A percentile compares a stretch with the other conserved stretches of the same genome.
Conservation (phyloP, 2,329 filamentous ascomycete species). For the Penicillium sp. region DNA sequence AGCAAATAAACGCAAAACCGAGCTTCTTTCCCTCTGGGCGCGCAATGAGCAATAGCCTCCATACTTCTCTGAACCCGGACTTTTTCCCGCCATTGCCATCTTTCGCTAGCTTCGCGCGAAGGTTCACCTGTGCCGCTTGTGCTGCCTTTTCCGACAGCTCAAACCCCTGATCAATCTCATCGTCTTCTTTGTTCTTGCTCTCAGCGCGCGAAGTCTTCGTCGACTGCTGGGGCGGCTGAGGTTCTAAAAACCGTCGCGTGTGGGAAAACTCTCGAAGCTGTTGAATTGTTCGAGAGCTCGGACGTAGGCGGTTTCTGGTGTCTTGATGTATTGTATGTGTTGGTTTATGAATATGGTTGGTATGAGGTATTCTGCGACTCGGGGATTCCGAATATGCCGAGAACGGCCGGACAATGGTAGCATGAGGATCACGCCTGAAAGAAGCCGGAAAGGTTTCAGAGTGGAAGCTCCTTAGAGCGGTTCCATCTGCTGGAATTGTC, state of each 20-base stretch:
- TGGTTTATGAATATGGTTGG: constrained; percentile 23
- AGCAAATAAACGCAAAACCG: constrained; percentile 76
- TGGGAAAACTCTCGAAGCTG: constrained; percentile 32
- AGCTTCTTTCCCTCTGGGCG: constrained; percentile 81
- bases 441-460: constrained; percentile 13
- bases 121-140: constrained; percentile 85
- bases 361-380: constrained; percentile 23
- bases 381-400: constrained; percentile 30
- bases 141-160: constrained; percentile 80
- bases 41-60: constrained; percentile 87
- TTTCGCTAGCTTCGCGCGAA: constrained; percentile 85
- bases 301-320: constrained; percentile 8
- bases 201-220: constrained; percentile 28
- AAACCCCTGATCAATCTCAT: constrained; percentile 67
- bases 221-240: constrained; percentile 27
- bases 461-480: constrained; percentile 26
- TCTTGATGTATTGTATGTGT: constrained; percentile 23
- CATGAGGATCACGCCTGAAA: constrained; percentile 11
- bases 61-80: constrained; percentile 76
- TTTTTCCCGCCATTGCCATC: constrained; percentile 64
- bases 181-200: constrained; percentile 49
- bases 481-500: constrained; percentile 27
- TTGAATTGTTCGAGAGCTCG: background rate
- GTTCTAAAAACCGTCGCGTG: constrained; percentile 32
- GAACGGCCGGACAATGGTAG: constrained; percentile 27